Evolutionary conservation across 2,329 filamentous ascomycete species (phyloP), one percentile per base, ranked within the genome.

Genomic region (Trichoderma guizhouense): DNA sequence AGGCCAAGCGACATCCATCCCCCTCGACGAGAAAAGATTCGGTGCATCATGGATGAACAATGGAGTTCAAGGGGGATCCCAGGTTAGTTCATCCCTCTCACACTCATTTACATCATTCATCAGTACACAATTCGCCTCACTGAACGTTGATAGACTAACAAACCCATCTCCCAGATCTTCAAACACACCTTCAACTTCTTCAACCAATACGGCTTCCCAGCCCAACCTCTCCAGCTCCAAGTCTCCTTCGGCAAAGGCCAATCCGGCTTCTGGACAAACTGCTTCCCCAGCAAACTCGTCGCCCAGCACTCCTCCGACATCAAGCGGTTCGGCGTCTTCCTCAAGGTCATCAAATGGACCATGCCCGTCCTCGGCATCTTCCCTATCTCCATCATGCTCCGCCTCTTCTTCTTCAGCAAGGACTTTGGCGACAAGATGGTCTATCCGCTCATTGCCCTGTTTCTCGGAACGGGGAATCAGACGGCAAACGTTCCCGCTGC

Each of bases 381-480:
- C 1, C 89, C 89, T 0, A 89, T 94, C 76, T 89, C 88, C 72
- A 80, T 89, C 39, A 86, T 93, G 78, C 84, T 93, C 75, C 88
- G 87, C 71, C 79, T 93, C 65, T 93, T 92, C 79, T 82, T 88
- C 71, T 93, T 94, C 80, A 90, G 85, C 71, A 85, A 87, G 11
- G 90, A 92, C 70, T 94, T 94, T 77, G 87, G 87, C 18, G 90
- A 93, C 76, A 89, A 89, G 43, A 90, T 94, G 80, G 89, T 91
- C 0, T 85, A 92, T 71, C 92, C 92, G 1, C 87, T 94, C 78
- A 87, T 93, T 36, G 92, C 92, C 0, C 82, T 94, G 1, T 93
- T 94, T 77, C 83, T 94, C 0, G 92, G 92, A 0, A 93, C 92
- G 0, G 91, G 92, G 1, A 94, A 94, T 75, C 90, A 92, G 76